Percentiles rank a stretch among this genome's conserved stretches.
Conservation (phyloP, 495 filamentous ascomycete species). For the Neurospora sp. region DNA sequence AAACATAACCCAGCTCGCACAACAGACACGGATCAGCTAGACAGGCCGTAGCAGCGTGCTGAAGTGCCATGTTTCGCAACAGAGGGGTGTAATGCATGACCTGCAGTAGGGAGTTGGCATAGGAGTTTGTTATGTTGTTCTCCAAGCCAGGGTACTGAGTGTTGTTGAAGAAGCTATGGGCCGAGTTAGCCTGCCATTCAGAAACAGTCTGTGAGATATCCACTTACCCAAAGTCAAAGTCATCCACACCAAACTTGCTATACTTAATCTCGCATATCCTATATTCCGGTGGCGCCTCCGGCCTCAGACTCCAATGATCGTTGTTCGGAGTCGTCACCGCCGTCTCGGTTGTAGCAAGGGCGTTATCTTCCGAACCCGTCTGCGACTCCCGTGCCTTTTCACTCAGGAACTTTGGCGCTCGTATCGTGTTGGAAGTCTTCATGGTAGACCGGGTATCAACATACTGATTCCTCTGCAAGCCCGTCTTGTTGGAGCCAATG, state of each 20-base stretch:
- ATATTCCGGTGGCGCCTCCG: constrained; percentile 76
- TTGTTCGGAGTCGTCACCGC: constrained; percentile 48
- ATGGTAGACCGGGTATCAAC: constrained; percentile 59
- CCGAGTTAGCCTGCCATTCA: not conserved
- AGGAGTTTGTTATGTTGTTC: constrained; percentile 92
- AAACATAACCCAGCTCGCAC: constrained; percentile 90
- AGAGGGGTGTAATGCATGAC: constrained; percentile 82
- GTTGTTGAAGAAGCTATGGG: constrained; percentile 74
- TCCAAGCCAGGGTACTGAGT: constrained; percentile 84
- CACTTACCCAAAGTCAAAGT: constrained; percentile 88
- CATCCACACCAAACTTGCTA: constrained; percentile 92
- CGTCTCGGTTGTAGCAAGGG: constrained; percentile 46
- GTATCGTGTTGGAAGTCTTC: constrained; percentile 39
- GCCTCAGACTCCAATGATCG: constrained; percentile 51
- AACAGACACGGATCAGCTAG: constrained; percentile 71
- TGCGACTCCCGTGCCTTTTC: constrained; percentile 70
- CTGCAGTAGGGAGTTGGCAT: constrained; percentile 88
- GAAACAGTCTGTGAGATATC: not conserved
- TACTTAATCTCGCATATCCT: constrained; percentile 92
- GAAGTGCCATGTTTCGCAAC: constrained; percentile 80
- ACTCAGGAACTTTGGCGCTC: constrained; percentile 81
- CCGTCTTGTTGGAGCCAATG: constrained; percentile 69
- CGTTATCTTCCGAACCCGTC: constrained; percentile 39
- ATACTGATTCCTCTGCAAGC: constrained; percentile 66
- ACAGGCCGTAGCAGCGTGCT: constrained; percentile 78